Percentiles rank a stretch among this genome's conserved stretches.
Conservation (phyloP, 208 protist species). For the Leishmania mexicana region DNA sequence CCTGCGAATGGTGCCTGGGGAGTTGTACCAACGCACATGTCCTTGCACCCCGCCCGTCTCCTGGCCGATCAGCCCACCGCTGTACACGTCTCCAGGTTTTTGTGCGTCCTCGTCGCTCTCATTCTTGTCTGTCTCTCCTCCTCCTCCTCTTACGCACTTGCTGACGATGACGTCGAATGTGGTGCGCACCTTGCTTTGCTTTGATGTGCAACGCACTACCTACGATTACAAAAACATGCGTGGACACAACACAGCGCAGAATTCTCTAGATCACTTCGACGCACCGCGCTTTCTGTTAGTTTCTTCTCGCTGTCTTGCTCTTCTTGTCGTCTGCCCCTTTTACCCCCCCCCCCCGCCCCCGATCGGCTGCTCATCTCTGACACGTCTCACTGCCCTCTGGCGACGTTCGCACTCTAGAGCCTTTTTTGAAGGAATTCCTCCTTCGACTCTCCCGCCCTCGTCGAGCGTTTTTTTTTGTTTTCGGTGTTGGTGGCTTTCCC, state of each 20-base stretch:
- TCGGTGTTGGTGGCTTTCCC: too few species aligned
- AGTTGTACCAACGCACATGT: background rate
- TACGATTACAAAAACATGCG: background rate
- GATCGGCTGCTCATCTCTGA: background rate
- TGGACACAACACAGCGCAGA: background rate
- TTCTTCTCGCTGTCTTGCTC: background rate
- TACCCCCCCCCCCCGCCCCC: background rate
- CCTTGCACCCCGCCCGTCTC: background rate
- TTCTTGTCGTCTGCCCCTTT: background rate
- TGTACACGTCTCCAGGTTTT: background rate
- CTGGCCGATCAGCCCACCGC: background rate
- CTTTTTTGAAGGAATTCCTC: background rate
- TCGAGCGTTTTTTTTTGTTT: background rate
- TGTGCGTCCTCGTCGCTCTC: background rate
- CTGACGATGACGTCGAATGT: background rate
- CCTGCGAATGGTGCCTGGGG: background rate
- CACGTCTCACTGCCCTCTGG: background rate
- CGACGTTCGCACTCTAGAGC: background rate
- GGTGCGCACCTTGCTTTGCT: background rate
- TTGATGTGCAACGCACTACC: background rate
- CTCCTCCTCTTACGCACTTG: background rate
- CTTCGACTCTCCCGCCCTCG: too few species aligned
- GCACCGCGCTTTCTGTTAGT: background rate
- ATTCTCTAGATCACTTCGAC: background rate
- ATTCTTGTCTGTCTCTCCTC: background rate